Evolutionary conservation across 2,329 filamentous ascomycete genomes (phyloP), one percentile per base, ranked within the genome.

Genomic region (Dactylellina leptospora): DNA sequence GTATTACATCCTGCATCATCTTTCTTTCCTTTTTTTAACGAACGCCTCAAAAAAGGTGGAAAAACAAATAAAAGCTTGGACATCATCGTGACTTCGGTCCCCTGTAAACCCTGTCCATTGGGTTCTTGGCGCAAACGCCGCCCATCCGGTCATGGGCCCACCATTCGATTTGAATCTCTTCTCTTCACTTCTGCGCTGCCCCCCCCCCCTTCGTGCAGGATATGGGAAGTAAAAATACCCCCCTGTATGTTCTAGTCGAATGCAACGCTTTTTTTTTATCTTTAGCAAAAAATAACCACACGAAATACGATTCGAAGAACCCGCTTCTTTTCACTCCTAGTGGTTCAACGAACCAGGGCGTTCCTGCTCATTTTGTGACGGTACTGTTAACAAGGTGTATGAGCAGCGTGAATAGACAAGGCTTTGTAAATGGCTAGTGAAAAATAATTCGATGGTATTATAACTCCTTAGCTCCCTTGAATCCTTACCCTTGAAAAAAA

Each of bases 21-120:
- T 22, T 28, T 3, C n/a, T 42, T 45, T 50, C 20, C 16, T 40
- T 16, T 40, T 40, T 40, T 40, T 40, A 11, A 40, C 10, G 18
- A n/a, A 40, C 36, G 36, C 36, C 36, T 40, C 36, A 45, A 45
- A 20, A 45, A 8, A 45, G 11, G 11, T 20, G 11, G 10, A 13
- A 58, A 16, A 16, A 27, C 3, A 38, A 38, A 38, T 4, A 44
- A 70, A 71, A 63, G 59, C 66, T 71, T 71, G 66, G 66, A 71
- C 59, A 63, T 23, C n/a, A 51, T 33, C 44, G 58, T 59, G 51
- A 63, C 36, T 50, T 71, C 27, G n/a, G 25, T 42, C 40, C 66
- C 38, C 44, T 44, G 61, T 63, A 48, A 71, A 71, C 58, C 66
- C 53, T 63, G 59, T 63, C 58, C 51, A 71, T 62, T 71, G 66